phyloP scores from a whole-genome alignment of 2,329 filamentous ascomycete genomes.

The Phyllosticta paracitricarpa region DNA sequence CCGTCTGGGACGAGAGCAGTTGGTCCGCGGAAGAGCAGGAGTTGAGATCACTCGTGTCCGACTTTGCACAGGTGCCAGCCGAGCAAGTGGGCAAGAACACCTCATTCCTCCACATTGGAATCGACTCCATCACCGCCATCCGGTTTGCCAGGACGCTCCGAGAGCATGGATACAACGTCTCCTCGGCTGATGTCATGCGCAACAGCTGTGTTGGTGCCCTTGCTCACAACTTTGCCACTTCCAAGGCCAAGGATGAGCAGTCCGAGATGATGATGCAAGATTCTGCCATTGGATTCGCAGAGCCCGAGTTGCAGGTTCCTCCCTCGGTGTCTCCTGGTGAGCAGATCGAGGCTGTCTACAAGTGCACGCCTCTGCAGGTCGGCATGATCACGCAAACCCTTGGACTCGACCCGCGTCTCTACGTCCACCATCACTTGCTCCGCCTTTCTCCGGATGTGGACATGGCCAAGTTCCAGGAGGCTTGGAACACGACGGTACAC shows the following conservation, averaged over 20 bases:
- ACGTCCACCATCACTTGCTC: slow-evolving; percentile 29
- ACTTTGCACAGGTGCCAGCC: slow-evolving; percentile 17
- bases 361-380: slow-evolving; percentile 34
- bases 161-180: slow-evolving; percentile 17
- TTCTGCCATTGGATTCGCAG: background rate
- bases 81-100: slow-evolving; percentile 16
- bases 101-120: slow-evolving; percentile 26
- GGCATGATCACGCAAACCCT: slow-evolving; percentile 55
- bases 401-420: slow-evolving; percentile 53
- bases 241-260: background rate
- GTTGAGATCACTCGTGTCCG: slow-evolving; percentile 11
- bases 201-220: slow-evolving; percentile 21
- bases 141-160: slow-evolving; percentile 24
- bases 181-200: slow-evolving; percentile 27
- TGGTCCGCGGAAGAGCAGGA: slow-evolving; percentile 4
- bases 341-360: slow-evolving; percentile 30
- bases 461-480: slow-evolving; percentile 23
- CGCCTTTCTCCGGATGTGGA: slow-evolving; percentile 22
- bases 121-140: slow-evolving; percentile 27
- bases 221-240: background rate
- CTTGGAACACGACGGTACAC: slow-evolving; percentile 27
- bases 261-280: background rate
- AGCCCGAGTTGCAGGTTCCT: slow-evolving; percentile 1
- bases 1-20: slow-evolving; percentile 3
- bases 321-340: slow-evolving; percentile 11